Base-by-base conservation (phyloP, 805 yeast genomes). In the Cyberlindnera japonica region DNA sequence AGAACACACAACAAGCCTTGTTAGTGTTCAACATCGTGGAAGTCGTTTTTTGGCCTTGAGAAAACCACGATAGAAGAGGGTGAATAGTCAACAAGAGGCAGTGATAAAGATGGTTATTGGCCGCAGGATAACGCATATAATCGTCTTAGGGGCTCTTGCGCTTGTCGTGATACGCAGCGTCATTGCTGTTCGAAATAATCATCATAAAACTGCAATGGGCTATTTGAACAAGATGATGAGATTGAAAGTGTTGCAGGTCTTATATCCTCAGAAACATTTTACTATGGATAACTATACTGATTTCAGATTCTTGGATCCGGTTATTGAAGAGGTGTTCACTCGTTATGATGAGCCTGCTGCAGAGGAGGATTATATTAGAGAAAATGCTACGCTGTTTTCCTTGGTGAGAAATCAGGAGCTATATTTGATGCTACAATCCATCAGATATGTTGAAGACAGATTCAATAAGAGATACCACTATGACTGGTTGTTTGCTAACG, bases 401-500 rank as follows among this genome's bases (percentile, higher is more conserved):
- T 65, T 86, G 25, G 87, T 86, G 31, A 71, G 89, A 49, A 84
- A 86, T 57, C 55, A 64, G 10, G 93, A 86, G 43, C 61, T 84
- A 4, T 74, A 70, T 54, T 64, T 63, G 12, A 67, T 85, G 56
- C 58, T 80, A 6, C 71, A 71, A 31, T 72, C 91, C 4, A 75
- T 85, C 37, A 72, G 77, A 48, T 71, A 72, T 41, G 75, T 80
- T 33, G 85, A 84, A 54, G 79, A 74, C 50, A 63, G 90, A 22
- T 84, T 83, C 67, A 84, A 84, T 59, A 34, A 57, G 37, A 59
- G 67, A 26, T 80, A 62, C 56, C 73, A 79, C 51, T 84, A 84
- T 55, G 89, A 83, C 57, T 84, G 88, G 86, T 78, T 83, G 1
- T 84, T 85, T 52, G 63, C 85, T 34, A 85, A 85, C 59, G 87